phyloP scores from a whole-genome alignment of 2,329 filamentous ascomycete genomes.

The Neopestalotiopsis rosae region DNA sequence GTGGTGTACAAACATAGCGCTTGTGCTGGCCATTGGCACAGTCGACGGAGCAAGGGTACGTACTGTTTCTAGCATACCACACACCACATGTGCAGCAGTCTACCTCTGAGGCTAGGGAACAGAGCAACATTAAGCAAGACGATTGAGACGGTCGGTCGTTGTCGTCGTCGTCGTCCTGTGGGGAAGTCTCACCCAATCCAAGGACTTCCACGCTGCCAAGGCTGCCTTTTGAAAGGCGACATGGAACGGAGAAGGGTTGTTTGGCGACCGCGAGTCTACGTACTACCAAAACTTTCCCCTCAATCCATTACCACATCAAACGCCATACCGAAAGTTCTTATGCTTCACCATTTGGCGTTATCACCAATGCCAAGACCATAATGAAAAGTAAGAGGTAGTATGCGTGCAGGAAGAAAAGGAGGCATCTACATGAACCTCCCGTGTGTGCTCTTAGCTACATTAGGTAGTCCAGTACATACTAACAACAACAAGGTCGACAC shows the following conservation, averaged over 20 bases:
- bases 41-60: background rate
- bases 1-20: background rate
- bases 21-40: background rate
- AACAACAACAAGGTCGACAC: background rate
- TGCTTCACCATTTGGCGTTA: background rate
- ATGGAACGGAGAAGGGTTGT: conserved; percentile 7
- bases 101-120: background rate
- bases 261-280: background rate
- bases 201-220: conserved; percentile 14
- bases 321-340: background rate
- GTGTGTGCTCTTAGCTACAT: background rate
- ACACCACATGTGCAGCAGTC: background rate
- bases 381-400: background rate
- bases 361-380: background rate
- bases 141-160: background rate
- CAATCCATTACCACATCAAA: background rate
- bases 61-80: background rate
- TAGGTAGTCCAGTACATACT: background rate
- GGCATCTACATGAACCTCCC: background rate
- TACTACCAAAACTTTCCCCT: background rate
- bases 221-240: background rate
- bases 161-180: conserved; percentile 11
- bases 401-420: background rate
- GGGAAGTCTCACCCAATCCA: conserved; percentile 15
- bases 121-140: background rate